Percentiles rank a stretch among this genome's conserved stretches.
phyloP scores from a whole-genome alignment of 2,329 filamentous ascomycete species.

The Plectosphaerella cucumerina region DNA sequence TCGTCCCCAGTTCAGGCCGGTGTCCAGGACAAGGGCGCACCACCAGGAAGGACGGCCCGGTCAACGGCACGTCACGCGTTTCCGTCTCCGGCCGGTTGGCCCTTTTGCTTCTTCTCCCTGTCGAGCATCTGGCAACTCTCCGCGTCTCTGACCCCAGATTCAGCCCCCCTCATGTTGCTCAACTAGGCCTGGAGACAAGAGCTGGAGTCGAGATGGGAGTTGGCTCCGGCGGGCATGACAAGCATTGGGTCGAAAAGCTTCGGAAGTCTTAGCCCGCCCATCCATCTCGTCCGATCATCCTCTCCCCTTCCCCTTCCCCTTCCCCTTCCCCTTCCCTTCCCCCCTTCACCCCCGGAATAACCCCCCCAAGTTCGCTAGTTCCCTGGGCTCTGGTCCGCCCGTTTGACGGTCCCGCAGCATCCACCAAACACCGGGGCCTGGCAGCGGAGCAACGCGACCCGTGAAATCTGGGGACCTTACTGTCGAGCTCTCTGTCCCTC shows the following conservation, averaged over 20 bases:
- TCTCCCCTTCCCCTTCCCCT: too few relatives aligned
- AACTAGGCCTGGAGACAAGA: neutral
- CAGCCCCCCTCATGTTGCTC: neutral
- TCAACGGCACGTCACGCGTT: too few relatives aligned
- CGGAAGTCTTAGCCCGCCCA: conserved; percentile 3
- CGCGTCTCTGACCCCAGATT: neutral
- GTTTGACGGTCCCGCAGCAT: neutral
- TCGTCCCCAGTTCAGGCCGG: too few relatives aligned
- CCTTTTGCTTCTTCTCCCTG: too few relatives aligned
- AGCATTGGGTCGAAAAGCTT: conserved; percentile 4
- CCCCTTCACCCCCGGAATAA: neutral
- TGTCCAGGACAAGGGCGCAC: too few relatives aligned
- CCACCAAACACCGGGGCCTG: conserved; percentile 4
- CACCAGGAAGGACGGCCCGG: too few relatives aligned
- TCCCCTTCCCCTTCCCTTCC: neutral
- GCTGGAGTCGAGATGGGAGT: too few relatives aligned
- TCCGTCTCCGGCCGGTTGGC: too few relatives aligned
- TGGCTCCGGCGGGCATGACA: neutral
- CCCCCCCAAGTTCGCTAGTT: neutral
- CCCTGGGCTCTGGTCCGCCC: neutral
- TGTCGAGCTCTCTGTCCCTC: neutral
- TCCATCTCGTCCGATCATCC: neutral
- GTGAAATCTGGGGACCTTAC: conserved; percentile 10
- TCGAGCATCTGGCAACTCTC: too few relatives aligned
- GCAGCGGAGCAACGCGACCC: conserved; percentile 11